Conservation (phyloP, 2,329 filamentous ascomycete species). For the Aureobasidium namibiae region DNA sequence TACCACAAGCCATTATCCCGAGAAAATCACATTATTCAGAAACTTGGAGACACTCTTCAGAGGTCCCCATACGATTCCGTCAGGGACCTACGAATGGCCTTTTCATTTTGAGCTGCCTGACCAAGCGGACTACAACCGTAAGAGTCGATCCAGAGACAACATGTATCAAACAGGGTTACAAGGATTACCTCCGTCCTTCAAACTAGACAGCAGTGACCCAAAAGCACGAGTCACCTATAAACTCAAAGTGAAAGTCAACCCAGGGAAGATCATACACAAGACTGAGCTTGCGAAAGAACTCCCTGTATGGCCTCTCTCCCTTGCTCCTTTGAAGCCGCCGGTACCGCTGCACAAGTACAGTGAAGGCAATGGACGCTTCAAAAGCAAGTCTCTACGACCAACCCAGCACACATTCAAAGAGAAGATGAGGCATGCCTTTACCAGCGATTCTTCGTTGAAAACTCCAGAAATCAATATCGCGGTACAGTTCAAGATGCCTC, state of each 20-base stretch:
- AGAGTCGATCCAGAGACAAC: background rate
- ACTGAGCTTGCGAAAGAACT: background rate
- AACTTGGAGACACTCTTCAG: background rate
- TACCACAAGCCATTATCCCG: background rate
- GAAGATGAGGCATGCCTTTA: slow-evolving; percentile 4
- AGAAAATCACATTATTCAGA: slow-evolving; percentile 2
- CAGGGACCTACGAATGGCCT: background rate
- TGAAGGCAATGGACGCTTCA: background rate
- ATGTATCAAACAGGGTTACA: background rate
- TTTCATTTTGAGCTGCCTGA: background rate
- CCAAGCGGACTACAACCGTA: background rate
- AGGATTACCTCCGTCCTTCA: background rate
- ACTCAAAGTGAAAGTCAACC: slow-evolving; percentile 8
- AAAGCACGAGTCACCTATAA: background rate
- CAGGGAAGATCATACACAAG: background rate
- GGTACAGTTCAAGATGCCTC: background rate
- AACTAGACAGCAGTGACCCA: background rate
- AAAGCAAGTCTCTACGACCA: background rate
- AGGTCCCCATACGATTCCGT: background rate
- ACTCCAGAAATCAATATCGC: slow-evolving; percentile 1
- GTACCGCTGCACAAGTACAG: background rate
- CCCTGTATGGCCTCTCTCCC: background rate
- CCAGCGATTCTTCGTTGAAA: background rate
- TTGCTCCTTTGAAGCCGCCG: background rate
- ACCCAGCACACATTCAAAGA: slow-evolving; percentile 2